Conservation (phyloP, 2,329 filamentous ascomycete species). For the Pseudogymnoascus destructans region DNA sequence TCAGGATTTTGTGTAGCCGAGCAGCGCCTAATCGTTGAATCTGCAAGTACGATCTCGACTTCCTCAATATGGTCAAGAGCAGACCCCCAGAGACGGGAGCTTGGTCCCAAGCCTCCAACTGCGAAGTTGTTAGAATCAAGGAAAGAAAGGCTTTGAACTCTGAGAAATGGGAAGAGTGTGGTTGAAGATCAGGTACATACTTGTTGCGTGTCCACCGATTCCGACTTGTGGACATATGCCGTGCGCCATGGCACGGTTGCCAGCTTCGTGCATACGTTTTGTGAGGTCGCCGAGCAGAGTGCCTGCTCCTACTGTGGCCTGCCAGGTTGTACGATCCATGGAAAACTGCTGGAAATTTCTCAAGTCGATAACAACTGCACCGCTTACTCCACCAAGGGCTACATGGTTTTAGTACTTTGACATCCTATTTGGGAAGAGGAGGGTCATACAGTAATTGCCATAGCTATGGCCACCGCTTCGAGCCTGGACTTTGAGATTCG, state of each 20-base stretch:
- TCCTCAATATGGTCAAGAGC: slow-evolving; percentile 37
- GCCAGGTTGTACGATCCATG: slow-evolving; percentile 39
- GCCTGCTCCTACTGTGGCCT: slow-evolving; percentile 42
- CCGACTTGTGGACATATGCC: slow-evolving; percentile 47
- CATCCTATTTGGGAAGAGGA: not conserved
- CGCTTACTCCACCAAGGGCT: slow-evolving; percentile 38
- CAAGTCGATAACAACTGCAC: slow-evolving; percentile 41
- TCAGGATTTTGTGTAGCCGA: slow-evolving; percentile 22
- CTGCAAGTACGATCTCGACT: slow-evolving; percentile 33
- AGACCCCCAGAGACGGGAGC: slow-evolving; percentile 36
- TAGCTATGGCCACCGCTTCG: slow-evolving; percentile 42
- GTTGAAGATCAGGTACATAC: slow-evolving; percentile 28
- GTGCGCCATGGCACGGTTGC: slow-evolving; percentile 44
- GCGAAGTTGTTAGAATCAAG: slow-evolving; percentile 21
- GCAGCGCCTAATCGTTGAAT: slow-evolving; percentile 20
- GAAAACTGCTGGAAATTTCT: slow-evolving; percentile 38
- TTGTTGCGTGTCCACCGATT: slow-evolving; percentile 44
- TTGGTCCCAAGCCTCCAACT: slow-evolving; percentile 31
- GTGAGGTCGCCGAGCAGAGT: slow-evolving; percentile 40
- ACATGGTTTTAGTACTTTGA: not conserved
- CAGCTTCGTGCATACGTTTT: slow-evolving; percentile 35
- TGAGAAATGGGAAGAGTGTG: slow-evolving; percentile 27
- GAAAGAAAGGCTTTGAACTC: not conserved
- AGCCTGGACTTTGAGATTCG: slow-evolving; percentile 35
- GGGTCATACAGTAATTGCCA: slow-evolving; percentile 31